A percentile compares a stretch with the other conserved stretches of the same genome.
Conservation (phyloP, 345 rosid genomes). For the Erucastrum elatum region DNA sequence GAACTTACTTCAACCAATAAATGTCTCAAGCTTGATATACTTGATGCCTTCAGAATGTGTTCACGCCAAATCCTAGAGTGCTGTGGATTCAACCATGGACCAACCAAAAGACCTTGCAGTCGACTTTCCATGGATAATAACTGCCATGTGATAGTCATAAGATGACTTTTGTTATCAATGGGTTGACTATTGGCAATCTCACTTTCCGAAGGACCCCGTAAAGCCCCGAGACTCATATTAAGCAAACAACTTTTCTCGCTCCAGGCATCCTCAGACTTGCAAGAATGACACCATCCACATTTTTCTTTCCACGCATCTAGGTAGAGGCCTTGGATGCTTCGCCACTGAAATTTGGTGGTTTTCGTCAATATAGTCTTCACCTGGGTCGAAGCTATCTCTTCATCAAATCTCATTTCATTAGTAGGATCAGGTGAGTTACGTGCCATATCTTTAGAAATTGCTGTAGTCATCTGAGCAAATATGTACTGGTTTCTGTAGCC, state of each 20-base stretch:
- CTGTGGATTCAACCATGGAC: slow-evolving; percentile 90
- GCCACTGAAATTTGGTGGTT: slow-evolving; percentile 62
- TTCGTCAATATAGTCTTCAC: slow-evolving; percentile 74
- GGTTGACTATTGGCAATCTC: slow-evolving; percentile 47
- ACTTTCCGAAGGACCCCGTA: slow-evolving; percentile 45
- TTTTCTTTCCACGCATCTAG: slow-evolving; percentile 60
- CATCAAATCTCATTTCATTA: slow-evolving; percentile 50
- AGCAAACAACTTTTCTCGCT: slow-evolving; percentile 61
- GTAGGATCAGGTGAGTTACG: slow-evolving; percentile 51
- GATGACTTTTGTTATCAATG: slow-evolving; percentile 52
- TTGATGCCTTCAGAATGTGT: slow-evolving; percentile 56
- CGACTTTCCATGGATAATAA: slow-evolving; percentile 70
- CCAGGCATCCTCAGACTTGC: slow-evolving; percentile 55
- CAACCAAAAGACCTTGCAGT: slow-evolving; percentile 75
- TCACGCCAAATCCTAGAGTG: slow-evolving; percentile 64
- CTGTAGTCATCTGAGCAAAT: slow-evolving; percentile 71
- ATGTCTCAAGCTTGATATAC: slow-evolving; percentile 54
- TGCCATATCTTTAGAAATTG: slow-evolving; percentile 64
- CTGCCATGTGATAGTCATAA: slow-evolving; percentile 51
- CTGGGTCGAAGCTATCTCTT: slow-evolving; percentile 69
- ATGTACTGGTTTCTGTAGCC: slow-evolving; percentile 69
- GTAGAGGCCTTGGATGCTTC: slow-evolving; percentile 44
- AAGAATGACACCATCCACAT: slow-evolving; percentile 96
- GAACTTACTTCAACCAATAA: slow-evolving; percentile 62
- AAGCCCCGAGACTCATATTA: slow-evolving; percentile 51